Percentiles rank a stretch among this genome's conserved stretches.
Evolutionary conservation across 768 basidiomycete genomes (phyloP).

Genomic region (Suillus spraguei): DNA sequence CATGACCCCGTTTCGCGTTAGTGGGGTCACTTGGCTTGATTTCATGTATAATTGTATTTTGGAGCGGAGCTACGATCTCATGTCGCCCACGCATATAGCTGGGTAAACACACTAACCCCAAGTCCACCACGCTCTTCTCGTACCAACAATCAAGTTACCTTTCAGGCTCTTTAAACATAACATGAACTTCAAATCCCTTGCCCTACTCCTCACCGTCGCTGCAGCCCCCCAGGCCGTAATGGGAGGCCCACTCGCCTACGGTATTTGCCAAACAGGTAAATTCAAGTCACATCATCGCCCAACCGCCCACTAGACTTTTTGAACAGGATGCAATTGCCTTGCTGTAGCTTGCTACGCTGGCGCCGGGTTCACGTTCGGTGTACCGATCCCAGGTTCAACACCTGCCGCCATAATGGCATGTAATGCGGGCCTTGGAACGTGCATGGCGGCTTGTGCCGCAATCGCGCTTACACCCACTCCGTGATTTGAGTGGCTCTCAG

Average conservation of each 20-base stretch:
- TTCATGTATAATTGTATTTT: neutral
- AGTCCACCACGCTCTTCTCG: neutral
- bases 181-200: conserved; percentile 30
- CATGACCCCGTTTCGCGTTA: neutral
- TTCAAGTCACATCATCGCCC: neutral
- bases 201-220: conserved; percentile 18
- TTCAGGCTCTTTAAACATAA: neutral
- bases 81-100: neutral
- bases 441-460: conserved; percentile 29
- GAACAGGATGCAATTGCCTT: conserved; percentile 27
- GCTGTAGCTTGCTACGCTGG: conserved; percentile 25
- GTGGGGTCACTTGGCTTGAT: no score
- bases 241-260: conserved; percentile 27
- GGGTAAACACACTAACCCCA: neutral
- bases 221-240: conserved; percentile 11
- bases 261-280: conserved; percentile 26
- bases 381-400: conserved; percentile 16
- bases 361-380: conserved; percentile 28
- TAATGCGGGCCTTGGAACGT: conserved; percentile 24
- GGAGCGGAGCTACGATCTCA: neutral
- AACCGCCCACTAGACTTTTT: neutral
- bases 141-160: neutral
- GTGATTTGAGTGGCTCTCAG: conserved; percentile 12
- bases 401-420: conserved; percentile 28
- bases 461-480: conserved; percentile 26